Evolutionary conservation across 2,329 filamentous ascomycete species (phyloP).

Genomic region (Aspergillus novoparasiticus): DNA sequence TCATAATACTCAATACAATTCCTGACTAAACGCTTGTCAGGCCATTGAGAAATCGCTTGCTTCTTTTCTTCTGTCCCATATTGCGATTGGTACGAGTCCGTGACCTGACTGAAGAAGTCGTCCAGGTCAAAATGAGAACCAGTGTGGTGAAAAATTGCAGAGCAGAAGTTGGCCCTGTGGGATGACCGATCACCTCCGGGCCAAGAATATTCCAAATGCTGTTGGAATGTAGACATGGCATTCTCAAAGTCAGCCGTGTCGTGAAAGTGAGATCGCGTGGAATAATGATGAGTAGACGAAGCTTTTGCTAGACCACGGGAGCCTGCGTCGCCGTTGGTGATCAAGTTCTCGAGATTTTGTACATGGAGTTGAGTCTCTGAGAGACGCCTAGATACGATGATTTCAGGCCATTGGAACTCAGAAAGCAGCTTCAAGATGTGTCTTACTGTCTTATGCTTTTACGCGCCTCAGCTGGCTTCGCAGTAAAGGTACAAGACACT

Average conservation of each 20-base stretch:
- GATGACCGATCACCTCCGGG: constrained; percentile 5
- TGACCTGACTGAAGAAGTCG: constrained; percentile 14
- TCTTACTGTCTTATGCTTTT: constrained; percentile 27
- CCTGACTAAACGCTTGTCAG: constrained; percentile 15
- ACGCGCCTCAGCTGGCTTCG: constrained; percentile 12
- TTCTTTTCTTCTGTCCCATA: constrained; percentile 7
- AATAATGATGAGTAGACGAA: neutral
- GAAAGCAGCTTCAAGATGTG: too few relatives aligned
- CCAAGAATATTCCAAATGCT: constrained; percentile 23
- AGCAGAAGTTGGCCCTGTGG: constrained; percentile 13
- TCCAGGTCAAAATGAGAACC: constrained; percentile 21
- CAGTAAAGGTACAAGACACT: constrained; percentile 25
- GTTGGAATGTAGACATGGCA: constrained; percentile 18
- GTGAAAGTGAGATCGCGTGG: neutral
- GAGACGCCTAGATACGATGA: constrained; percentile 17
- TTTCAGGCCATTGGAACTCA: neutral
- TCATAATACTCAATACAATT: constrained; percentile 23
- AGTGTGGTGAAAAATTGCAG: constrained; percentile 13
- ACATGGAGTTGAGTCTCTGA: constrained; percentile 21
- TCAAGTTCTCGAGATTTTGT: constrained; percentile 6
- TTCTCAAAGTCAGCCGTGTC: constrained; percentile 5
- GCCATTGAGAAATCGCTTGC: constrained; percentile 19
- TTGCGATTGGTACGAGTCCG: constrained; percentile 11
- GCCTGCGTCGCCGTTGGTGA: neutral
- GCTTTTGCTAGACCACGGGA: neutral